Conservation (phyloP, 1,284 basidiomycete species). For the Fistulina hepatica region DNA sequence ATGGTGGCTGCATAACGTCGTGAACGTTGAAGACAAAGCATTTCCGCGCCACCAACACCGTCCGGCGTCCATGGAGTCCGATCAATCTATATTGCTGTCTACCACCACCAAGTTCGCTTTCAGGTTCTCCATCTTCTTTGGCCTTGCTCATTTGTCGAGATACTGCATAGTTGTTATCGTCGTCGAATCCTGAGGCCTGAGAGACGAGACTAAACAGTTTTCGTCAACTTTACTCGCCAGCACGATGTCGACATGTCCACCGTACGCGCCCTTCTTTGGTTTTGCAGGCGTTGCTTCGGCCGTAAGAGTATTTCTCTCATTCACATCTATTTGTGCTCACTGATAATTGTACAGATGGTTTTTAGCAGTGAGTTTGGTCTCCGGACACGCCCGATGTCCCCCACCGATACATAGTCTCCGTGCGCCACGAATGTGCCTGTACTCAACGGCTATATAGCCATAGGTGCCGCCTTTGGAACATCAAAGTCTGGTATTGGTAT, state of each 20-base stretch:
- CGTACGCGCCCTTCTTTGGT: conserved; percentile 79
- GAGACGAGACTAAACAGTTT: conserved; percentile 62
- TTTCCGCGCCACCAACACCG: no score
- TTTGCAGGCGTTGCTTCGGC: conserved; percentile 76
- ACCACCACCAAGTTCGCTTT: no score
- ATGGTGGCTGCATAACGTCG: no score
- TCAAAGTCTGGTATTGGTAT: conserved; percentile 98
- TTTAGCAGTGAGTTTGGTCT: conserved; percentile 56
- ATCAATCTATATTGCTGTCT: no score
- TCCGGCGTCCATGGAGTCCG: no score
- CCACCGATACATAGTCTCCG: conserved; percentile 4
- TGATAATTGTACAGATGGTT: conserved; percentile 51
- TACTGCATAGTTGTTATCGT: conserved; percentile 5
- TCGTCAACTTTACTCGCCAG: no score
- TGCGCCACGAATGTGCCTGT: conserved; percentile 5
- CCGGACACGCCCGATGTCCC: not conserved
- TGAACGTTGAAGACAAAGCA: no score
- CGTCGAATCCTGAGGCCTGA: conserved; percentile 45
- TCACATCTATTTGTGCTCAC: conserved; percentile 6
- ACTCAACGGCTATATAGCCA: conserved; percentile 34
- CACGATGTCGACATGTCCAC: conserved; percentile 58
- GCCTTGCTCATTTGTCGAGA: no score
- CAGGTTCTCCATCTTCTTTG: no score
- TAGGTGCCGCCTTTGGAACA: conserved; percentile 95
- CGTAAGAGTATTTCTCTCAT: conserved; percentile 33